Evolutionary conservation across 257 asterid species (phyloP), one percentile per base, ranked within the genome.

Genomic region (Nicotiana otophora): DNA sequence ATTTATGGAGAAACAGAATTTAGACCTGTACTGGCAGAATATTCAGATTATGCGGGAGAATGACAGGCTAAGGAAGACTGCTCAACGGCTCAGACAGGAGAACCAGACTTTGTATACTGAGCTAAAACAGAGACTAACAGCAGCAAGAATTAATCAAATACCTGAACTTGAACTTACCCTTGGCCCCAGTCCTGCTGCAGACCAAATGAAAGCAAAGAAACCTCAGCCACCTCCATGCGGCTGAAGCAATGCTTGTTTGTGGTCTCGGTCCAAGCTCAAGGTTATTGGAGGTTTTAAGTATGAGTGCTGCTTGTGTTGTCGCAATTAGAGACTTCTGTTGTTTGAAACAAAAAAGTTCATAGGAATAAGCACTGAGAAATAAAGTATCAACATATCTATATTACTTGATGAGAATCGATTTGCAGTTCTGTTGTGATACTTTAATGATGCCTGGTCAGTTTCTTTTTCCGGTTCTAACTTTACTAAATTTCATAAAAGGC

Each of bases 21-120:
- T 83, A 34, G 70, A 84, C 82, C 55, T 84, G 62, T 84, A 84
- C 74, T 51, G 82, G 66, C 78, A 82, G 48, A 84, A 84, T 76
- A 81, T 83, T 48, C 53, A 81, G 66, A 84, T 84, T 63, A 74
- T 74, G 84, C 61, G 54, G 33, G 87, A 84, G 82, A 84, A 84
- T 54, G 84, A 84, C 54, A 81, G 82, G 74, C 87, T 84, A 70
- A 74, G 87, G 82, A 84, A 81, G 84, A 81, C 78, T 58, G 87
- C 87, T 16, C 84, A 75, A 62, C 62, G 67, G 20, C 87, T 84
- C 39, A 84, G 82, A 75, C 84, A 84, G 64, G 87, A 84, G 82
- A 84, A 84, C 7, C 84, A 81, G 48, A 84, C 80, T n/a, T 64
- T 84, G 70, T 83, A 81, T 62, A 16, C 65, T 76, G 82, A 84